Conservation (phyloP, 106 monocot species). For the Agapanthus africanus region DNA sequence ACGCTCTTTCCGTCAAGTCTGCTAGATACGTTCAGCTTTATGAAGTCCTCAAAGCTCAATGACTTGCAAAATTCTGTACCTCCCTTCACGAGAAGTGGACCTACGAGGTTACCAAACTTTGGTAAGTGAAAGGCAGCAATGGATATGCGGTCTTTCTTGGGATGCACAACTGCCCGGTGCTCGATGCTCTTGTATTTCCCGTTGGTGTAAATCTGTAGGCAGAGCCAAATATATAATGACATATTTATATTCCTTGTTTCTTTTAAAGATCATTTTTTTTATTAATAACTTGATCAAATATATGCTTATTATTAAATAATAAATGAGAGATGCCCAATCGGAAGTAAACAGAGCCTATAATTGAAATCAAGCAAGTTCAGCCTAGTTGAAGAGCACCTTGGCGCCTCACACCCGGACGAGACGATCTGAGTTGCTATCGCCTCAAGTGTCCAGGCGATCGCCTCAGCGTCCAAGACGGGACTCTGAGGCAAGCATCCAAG, state of each 20-base stretch:
- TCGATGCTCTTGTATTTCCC: constrained; percentile 5
- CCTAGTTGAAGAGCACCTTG: too few species aligned
- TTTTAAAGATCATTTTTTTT: background rate
- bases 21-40: background rate
- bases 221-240: too few species aligned
- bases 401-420: too few species aligned
- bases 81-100: background rate
- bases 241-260: constrained; percentile 32
- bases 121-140: background rate
- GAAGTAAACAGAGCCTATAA: too few species aligned
- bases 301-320: background rate
- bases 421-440: too few species aligned
- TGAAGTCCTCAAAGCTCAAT: background rate
- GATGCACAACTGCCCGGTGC: background rate
- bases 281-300: background rate
- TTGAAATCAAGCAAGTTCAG: too few species aligned
- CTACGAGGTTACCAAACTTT: background rate
- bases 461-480: too few species aligned
- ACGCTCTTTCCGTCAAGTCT: constrained; percentile 1
- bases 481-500: too few species aligned
- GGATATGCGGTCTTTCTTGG: background rate
- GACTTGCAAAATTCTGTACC: background rate
- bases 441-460: too few species aligned
- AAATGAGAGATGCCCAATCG: background rate
- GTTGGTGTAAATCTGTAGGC: background rate